phyloP scores from a whole-genome alignment of 371 early-diverging fungal species.

The Parasitella parasitica region DNA sequence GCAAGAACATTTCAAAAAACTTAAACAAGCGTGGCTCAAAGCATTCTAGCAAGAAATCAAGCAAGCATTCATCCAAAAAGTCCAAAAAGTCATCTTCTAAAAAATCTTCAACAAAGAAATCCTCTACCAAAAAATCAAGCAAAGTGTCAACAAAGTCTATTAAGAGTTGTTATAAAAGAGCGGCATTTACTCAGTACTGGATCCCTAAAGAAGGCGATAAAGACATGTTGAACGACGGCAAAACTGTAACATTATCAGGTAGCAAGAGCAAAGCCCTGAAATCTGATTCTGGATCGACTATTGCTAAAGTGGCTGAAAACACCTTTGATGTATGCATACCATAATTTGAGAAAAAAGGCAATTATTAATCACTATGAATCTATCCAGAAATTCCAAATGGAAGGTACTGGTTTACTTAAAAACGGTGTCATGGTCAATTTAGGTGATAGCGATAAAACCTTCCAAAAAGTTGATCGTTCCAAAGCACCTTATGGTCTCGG shows the following conservation, averaged over 20 bases:
- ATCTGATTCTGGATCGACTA: slow-evolving; percentile 13
- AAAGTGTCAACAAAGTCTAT: background rate
- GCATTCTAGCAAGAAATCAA: background rate
- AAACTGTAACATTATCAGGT: slow-evolving; percentile 21
- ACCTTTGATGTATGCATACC: slow-evolving; percentile 23
- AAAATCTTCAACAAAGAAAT: background rate
- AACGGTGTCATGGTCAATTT: slow-evolving; percentile 32
- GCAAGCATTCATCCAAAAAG: background rate
- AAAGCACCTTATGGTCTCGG: slow-evolving; percentile 24
- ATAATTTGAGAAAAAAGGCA: background rate
- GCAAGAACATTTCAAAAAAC: background rate
- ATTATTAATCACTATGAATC: background rate
- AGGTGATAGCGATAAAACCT: slow-evolving; percentile 11
- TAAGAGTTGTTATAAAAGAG: slow-evolving; percentile 20
- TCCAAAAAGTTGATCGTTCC: slow-evolving; percentile 12
- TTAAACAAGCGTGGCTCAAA: background rate
- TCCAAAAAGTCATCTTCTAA: background rate
- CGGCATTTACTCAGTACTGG: slow-evolving; percentile 33
- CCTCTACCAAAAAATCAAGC: background rate
- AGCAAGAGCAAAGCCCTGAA: slow-evolving; percentile 9
- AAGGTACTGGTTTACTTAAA: slow-evolving; percentile 34
- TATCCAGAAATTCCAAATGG: slow-evolving; percentile 45
- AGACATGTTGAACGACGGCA: slow-evolving; percentile 38
- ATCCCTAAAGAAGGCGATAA: slow-evolving; percentile 38
- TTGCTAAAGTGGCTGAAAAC: slow-evolving; percentile 27